phyloP scores from a whole-genome alignment of 805 yeast species.

The Groenewaldozyma salmanticensis region DNA sequence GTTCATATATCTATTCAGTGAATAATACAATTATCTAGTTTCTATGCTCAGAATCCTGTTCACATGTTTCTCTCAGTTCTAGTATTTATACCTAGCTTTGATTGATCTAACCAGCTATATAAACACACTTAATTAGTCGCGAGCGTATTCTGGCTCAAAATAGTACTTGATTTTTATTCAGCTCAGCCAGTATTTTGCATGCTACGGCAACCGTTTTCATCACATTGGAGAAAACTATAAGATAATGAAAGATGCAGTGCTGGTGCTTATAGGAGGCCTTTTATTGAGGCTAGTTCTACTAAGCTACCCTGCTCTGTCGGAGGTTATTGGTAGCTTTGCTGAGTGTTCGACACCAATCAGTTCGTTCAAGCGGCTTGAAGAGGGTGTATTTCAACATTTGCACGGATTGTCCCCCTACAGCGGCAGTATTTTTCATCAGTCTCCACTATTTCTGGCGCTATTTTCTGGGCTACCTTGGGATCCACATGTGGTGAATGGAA shows the following conservation, averaged over 20 bases:
- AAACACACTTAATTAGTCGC: too few species aligned
- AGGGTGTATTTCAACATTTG: conserved; percentile 53
- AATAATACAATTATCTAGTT: too few species aligned
- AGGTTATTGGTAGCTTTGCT: conserved; percentile 39
- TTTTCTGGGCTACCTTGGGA: conserved; percentile 31
- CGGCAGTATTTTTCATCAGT: conserved; percentile 82
- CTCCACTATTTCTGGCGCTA: conserved; percentile 58
- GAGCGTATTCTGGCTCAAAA: too few species aligned
- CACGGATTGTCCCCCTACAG: conserved; percentile 58
- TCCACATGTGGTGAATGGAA: conserved; percentile 22
- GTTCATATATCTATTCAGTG: too few species aligned
- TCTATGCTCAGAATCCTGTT: too few species aligned
- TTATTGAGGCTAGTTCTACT: conserved; percentile 18
- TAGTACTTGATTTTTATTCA: too few species aligned
- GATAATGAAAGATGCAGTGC: neutral
- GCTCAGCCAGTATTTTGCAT: too few species aligned
- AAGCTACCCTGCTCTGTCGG: conserved; percentile 20
- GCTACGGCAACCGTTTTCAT: too few species aligned
- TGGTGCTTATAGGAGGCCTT: conserved; percentile 12
- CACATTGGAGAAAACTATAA: too few species aligned
- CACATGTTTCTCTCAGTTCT: too few species aligned
- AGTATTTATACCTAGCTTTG: too few species aligned
- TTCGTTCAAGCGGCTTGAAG: conserved; percentile 52
- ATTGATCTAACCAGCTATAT: too few species aligned
- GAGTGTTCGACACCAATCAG: conserved; percentile 66